Percentiles rank a stretch among this genome's conserved stretches.
These are phyloP conservation scores for Stemphylium lycopersici DNA, from an alignment of 2,329 filamentous ascomycete genomes.

Conservation along the genomic window DNA sequence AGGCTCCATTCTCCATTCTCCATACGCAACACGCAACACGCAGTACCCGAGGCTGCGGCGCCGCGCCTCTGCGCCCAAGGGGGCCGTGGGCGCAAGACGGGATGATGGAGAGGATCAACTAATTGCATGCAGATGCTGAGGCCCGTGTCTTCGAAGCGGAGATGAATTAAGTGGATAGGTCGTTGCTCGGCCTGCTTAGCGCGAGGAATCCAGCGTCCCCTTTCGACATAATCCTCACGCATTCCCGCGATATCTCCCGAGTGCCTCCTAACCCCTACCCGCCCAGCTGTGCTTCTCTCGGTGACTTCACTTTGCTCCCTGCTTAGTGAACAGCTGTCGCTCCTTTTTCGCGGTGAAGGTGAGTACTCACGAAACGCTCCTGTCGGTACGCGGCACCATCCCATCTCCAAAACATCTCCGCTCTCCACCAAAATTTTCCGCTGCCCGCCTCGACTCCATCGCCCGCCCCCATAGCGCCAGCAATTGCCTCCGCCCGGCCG, in stretches of 20 bases:
- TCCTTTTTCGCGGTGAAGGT: constrained; percentile 35
- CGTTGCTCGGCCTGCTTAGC: constrained; percentile 40
- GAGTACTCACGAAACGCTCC: constrained; percentile 15
- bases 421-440: constrained; percentile 46
- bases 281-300: constrained; percentile 32
- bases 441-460: constrained; percentile 34
- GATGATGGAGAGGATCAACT: constrained; percentile 22
- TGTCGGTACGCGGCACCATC: constrained; percentile 44
- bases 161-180: constrained; percentile 32
- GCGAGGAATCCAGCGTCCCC: constrained; percentile 35
- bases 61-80: background rate
- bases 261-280: constrained; percentile 22
- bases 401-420: constrained; percentile 30
- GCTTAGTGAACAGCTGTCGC: constrained; percentile 39
- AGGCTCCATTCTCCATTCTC: background rate
- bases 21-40: no score
- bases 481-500: constrained; percentile 22
- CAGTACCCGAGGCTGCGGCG: no score
- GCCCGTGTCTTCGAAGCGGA: constrained; percentile 35
- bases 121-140: constrained; percentile 41
- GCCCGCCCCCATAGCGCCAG: constrained; percentile 34
- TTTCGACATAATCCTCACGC: constrained; percentile 35
- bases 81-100: constrained; percentile 20
- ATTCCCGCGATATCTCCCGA: constrained; percentile 33
- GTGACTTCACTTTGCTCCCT: constrained; percentile 33